Percentiles rank a stretch among this genome's conserved stretches.
These are phyloP conservation scores for Torulaspora maleeae DNA, from an alignment of 805 yeast genomes.

Conservation along the genomic window DNA sequence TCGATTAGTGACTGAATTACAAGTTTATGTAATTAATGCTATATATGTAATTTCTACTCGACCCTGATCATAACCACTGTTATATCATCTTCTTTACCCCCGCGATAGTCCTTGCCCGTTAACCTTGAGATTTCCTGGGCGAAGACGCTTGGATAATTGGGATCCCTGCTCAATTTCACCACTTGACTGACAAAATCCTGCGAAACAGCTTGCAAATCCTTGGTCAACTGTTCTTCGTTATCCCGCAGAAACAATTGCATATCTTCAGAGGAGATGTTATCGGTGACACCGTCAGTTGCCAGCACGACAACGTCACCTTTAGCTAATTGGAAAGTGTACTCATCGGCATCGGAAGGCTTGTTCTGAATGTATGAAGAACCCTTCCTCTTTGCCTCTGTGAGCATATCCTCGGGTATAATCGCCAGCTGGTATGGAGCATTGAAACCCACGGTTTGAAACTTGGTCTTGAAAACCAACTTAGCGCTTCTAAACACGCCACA, in stretches of 20 bases:
- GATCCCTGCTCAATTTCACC: conserved; percentile 63
- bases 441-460: conserved; percentile 78
- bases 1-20: conserved; percentile 24
- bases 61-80: conserved; percentile 75
- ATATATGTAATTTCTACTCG: conserved; percentile 19
- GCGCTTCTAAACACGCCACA: conserved; percentile 74
- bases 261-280: conserved; percentile 71
- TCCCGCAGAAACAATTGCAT: conserved; percentile 65
- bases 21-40: background rate
- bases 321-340: conserved; percentile 57
- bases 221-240: conserved; percentile 22
- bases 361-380: conserved; percentile 67
- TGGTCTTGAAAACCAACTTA: conserved; percentile 58
- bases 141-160: conserved; percentile 75
- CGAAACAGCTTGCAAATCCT: conserved; percentile 46
- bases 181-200: conserved; percentile 60
- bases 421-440: conserved; percentile 92
- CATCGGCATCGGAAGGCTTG: conserved; percentile 63
- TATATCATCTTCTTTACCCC: conserved; percentile 95
- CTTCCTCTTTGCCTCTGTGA: conserved; percentile 47
- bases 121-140: conserved; percentile 67
- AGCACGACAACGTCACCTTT: conserved; percentile 73
- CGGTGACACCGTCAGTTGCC: conserved; percentile 93
- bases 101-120: conserved; percentile 66
- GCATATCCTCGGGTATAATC: conserved; percentile 64